Evolutionary conservation across 257 asterid species (phyloP).

Genomic region (Leonotis leonurus): DNA sequence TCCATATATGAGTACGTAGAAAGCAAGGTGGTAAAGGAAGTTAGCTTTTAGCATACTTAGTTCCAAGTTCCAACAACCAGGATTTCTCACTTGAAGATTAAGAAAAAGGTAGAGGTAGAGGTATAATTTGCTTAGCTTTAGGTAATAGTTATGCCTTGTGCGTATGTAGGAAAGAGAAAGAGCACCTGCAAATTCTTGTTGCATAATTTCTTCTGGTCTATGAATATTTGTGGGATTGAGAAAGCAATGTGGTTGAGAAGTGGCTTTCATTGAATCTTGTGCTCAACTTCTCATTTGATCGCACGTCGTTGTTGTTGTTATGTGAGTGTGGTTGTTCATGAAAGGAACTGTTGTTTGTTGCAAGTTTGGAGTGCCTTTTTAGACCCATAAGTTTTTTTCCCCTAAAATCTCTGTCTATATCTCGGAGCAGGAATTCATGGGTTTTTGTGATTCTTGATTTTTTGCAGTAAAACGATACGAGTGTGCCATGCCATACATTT

Average conservation of each 20-base stretch:
- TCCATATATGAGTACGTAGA: slow-evolving; percentile 54
- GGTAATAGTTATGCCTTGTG: slow-evolving; percentile 17
- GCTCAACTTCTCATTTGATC: slow-evolving; percentile 9
- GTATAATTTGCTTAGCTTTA: slow-evolving; percentile 48
- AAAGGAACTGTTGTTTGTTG: neutral
- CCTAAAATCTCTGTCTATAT: neutral
- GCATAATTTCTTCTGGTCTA: slow-evolving; percentile 5
- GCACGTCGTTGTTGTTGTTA: neutral
- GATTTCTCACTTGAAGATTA: slow-evolving; percentile 60
- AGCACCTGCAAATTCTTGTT: slow-evolving; percentile 36
- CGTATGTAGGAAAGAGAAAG: slow-evolving; percentile 53
- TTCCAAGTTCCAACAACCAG: slow-evolving; percentile 60
- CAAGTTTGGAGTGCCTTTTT: neutral
- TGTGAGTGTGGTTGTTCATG: slow-evolving; percentile 9
- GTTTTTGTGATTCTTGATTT: neutral
- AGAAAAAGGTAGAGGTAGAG: slow-evolving; percentile 31
- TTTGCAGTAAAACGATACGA: neutral
- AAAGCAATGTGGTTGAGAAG: slow-evolving; percentile 34
- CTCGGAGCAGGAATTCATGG: neutral
- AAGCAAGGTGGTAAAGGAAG: slow-evolving; percentile 54
- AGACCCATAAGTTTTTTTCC: neutral
- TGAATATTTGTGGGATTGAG: slow-evolving; percentile 5
- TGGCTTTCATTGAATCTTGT: slow-evolving; percentile 39
- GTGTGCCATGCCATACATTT: neutral
- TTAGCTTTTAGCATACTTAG: slow-evolving; percentile 38